Base-by-base conservation (phyloP, 306 rosid genomes). In the Carpinus viminea region DNA sequence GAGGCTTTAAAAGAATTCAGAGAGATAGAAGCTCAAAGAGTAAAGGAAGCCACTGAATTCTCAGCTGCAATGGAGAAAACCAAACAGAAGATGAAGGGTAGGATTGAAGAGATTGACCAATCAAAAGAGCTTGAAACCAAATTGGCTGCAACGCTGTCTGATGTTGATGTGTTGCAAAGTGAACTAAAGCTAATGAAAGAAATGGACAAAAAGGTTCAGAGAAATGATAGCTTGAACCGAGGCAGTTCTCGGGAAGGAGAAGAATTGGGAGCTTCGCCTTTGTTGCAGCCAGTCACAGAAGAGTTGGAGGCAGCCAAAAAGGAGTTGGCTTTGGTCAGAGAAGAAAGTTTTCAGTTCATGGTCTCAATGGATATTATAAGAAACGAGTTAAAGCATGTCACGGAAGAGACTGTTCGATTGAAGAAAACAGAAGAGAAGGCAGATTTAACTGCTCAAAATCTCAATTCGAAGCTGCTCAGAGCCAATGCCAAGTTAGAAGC, bases 351-450 rank as follows among this genome's bases (percentile, higher is more conserved):
- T 79, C 97, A 93, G 84, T 90, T 84, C 80, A 91, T 88, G 99
- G 73, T 83, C 57, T 89, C 99, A 7, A 90, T 93, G 93, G 99
- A 95, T 90, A 83, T 91, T 9, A 84, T 93, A 76, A 89, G 99
- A 69, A 90, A 88, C n/a, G 97, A 95, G 80, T 85, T 89, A 54
- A 86, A 73, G 38, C 93, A 90, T 77, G 84, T 90, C 24, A 90
- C 81, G 3, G 70, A 78, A 13, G 91, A 87, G 83, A 85, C 82
- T 0, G 53, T 21, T 68, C 80, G 79, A 10, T 73, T 87, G 76
- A 87, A 85, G 90, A 90, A 87, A 80, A 82, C 78, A 11, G 92
- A 87, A 72, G 75, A 76, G 43, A 86, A 85, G 64, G 74, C 70
- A 3, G 93, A 87, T 26, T 84, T 78, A 60, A 81, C 81, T 28